Evolutionary conservation across 495 filamentous ascomycete genomes (phyloP), one percentile per base, ranked within the genome.

Genomic region (Lasiosphaeriaceae sp.): DNA sequence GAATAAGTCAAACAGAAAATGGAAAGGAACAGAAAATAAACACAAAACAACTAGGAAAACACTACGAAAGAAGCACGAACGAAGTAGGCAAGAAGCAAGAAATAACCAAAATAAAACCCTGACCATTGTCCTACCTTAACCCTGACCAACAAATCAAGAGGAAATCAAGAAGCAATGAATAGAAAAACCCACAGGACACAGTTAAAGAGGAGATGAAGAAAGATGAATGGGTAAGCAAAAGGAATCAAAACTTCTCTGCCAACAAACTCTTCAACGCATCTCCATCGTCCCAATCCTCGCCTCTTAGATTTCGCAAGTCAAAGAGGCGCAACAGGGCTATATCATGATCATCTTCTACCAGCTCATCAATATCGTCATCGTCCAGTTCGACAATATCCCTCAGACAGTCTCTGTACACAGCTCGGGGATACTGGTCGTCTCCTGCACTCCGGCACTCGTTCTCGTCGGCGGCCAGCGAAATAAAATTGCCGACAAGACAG

Each of bases 291-390:
- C 60, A 63, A 5, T 11, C 52, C n/a, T 53, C 52, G 16, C 41
- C 52, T 23, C 44, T 57, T 6, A 63, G 47, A 26, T 50, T 37
- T 23, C 49, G 11, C 14, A 62, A 19, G 24, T 60, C 61, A 29
- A 69, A 57, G 22, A 63, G 26, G 9, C 52, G 14, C 12, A 65
- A 44, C 54, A 68, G 11, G 20, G 26, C 52, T 1, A 61, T 23
- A 26, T 57, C 62, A 6, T 37, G 55, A 1, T 62, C 56, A 4
- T 47, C 23, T 34, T 14, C 23, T 19, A 34, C 4, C 54, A 60
- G 39, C 26, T 17, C 31, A 35, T 60, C 56, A 9, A 57, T 52
- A 26, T 41, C 26, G 9, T 34, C 31, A 1, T 5, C 43, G 11
- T n/a, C 16, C 23, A 61, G 16, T 12, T 23, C 48, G 17, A 35